Evolutionary conservation across 148 eudicot species (phyloP), one percentile per base, ranked within the genome.

Genomic region (Rhododendron griersonianum): DNA sequence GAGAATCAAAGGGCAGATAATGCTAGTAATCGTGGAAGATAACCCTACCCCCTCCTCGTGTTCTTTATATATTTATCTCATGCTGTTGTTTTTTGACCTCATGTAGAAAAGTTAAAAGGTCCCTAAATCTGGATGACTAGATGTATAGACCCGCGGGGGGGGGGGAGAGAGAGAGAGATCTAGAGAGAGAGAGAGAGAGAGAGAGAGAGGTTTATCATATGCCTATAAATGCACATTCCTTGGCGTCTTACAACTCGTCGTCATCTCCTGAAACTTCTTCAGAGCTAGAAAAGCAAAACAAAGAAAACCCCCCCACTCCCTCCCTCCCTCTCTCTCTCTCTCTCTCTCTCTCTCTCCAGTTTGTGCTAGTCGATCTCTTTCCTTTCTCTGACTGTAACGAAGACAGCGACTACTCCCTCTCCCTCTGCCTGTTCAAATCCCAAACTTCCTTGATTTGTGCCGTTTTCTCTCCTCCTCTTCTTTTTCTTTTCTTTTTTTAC

Each of bases 331-430:
- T 71, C 4, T 2, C 21, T 84, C 85, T 84, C 73, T 10, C 33
- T 25, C 74, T 63, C 30, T 23, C 71, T 23, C 85, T 71, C 85
- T 84, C 47, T 71, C 4, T 2, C 21, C 50, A 48, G 86, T 84
- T 84, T 84, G 33, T 74, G 15, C 59, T 16, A 50, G 39, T 86
- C 30, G 30, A 28, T 28, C 79, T 19, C 78, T 81, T 80, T 48
- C 45, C 51, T 83, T 83, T 78, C 47, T 84, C 89, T 67, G 86
- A 87, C 89, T 87, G 81, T 80, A 83, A 87, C 53, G 89, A 87
- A 73, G 89, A 87, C 81, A 87, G 84, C 79, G 89, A 87, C 89
- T 57, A 85, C 79, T 83, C 79, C 44, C 37, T 81, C 76, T 45
- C 45, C 55, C 63, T 51, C 78, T 84, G 55, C 80, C 80, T 48